Percentiles rank a stretch among this genome's conserved stretches.
Conservation (phyloP, 192 early-diverging fungal species). For the Entrophospora sp. region DNA sequence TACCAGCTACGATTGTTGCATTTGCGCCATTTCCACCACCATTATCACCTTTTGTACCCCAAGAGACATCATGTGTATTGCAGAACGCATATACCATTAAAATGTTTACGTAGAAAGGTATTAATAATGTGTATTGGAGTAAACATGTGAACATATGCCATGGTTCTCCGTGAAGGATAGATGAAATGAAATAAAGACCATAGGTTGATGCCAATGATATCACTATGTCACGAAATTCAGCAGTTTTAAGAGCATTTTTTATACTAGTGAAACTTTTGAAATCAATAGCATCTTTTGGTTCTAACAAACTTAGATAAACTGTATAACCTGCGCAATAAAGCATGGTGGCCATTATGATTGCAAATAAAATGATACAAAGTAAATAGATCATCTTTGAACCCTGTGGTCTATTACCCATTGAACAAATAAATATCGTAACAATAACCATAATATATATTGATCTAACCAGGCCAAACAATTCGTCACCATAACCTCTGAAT, state of each 20-base stretch:
- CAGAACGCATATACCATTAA: slow-evolving; percentile 50
- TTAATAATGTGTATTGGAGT: slow-evolving; percentile 61
- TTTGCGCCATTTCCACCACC: slow-evolving; percentile 34
- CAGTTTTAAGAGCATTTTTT: slow-evolving; percentile 13
- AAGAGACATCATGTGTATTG: slow-evolving; percentile 53
- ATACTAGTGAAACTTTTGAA: slow-evolving; percentile 25
- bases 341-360: slow-evolving; percentile 71
- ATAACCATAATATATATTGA: slow-evolving; percentile 67
- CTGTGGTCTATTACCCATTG: slow-evolving; percentile 92
- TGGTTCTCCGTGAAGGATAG: slow-evolving; percentile 58
- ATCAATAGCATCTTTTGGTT: slow-evolving; percentile 32
- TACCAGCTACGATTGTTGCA: slow-evolving; percentile 3
- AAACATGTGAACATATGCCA: slow-evolving; percentile 71
- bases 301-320: slow-evolving; percentile 43
- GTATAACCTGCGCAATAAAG: slow-evolving; percentile 61
- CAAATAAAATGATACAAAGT: slow-evolving; percentile 64
- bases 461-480: slow-evolving; percentile 32
- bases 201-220: slow-evolving; percentile 62
- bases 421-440: slow-evolving; percentile 72
- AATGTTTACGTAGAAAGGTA: slow-evolving; percentile 68
- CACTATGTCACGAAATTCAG: slow-evolving; percentile 47
- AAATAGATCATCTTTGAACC: slow-evolving; percentile 63
- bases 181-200: slow-evolving; percentile 64
- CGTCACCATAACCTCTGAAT: slow-evolving; percentile 34
- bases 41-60: slow-evolving; percentile 85